These are phyloP conservation scores for Umbelopsis isabellina DNA, from an alignment of 192 early-diverging fungal species.

Conservation along the genomic window DNA sequence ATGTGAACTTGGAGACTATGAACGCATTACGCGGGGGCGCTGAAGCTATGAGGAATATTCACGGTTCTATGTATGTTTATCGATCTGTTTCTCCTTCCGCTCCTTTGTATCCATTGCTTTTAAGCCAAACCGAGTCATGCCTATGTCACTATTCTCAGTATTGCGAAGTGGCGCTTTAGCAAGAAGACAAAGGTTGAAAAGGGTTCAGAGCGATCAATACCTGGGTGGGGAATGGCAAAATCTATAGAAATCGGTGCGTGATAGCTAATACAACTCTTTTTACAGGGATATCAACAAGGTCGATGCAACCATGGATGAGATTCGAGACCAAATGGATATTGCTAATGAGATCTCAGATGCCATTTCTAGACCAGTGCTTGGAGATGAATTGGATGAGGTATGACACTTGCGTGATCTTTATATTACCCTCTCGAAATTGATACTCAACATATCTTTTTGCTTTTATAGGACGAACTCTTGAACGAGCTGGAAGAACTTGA, in stretches of 20 bases:
- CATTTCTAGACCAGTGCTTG: constrained; percentile 89
- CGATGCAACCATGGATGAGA: constrained; percentile 95
- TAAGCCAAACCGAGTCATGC: background rate
- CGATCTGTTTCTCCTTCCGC: background rate
- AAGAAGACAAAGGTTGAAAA: too few species aligned
- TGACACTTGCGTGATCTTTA: background rate
- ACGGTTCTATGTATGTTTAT: constrained; percentile 75
- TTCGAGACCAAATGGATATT: constrained; percentile 96
- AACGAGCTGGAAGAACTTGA: constrained; percentile 91
- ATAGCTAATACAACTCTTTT: background rate
- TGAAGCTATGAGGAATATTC: constrained; percentile 92
- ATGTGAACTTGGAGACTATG: constrained; percentile 95
- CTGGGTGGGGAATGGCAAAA: background rate
- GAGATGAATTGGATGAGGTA: constrained; percentile 89
- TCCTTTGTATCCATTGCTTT: background rate
- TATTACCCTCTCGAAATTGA: background rate
- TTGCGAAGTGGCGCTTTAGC: background rate
- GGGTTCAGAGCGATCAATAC: background rate
- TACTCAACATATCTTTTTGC: background rate
- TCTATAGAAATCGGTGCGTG: background rate
- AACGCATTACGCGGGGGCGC: constrained; percentile 92
- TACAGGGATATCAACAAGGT: constrained; percentile 90
- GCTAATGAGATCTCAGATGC: constrained; percentile 94
- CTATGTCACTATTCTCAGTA: background rate
- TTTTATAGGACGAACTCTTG: constrained; percentile 70